Percentiles rank a stretch among this genome's conserved stretches.
Evolutionary conservation across 495 filamentous ascomycete genomes (phyloP).

Genomic region (Podospora tetraspora): DNA sequence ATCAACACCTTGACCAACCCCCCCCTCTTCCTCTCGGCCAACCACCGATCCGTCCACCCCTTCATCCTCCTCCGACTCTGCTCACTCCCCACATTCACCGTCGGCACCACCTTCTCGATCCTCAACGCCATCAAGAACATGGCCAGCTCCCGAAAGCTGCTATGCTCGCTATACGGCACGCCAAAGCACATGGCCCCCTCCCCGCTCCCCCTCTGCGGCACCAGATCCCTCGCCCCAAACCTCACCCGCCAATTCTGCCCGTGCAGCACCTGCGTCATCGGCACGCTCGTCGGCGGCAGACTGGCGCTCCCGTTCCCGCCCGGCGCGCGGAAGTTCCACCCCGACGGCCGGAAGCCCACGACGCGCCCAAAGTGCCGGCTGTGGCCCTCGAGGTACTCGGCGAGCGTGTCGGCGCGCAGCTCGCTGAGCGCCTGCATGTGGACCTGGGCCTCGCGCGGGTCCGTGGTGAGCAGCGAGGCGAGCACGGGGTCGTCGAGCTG

Average conservation of each 20-base stretch:
- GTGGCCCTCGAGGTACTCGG: slow-evolving; percentile 75
- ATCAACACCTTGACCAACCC: slow-evolving; percentile 58
- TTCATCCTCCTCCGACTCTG: slow-evolving; percentile 72
- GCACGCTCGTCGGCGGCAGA: slow-evolving; percentile 30
- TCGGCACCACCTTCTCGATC: slow-evolving; percentile 86
- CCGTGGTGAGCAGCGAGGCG: slow-evolving; percentile 62
- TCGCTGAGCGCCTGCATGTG: slow-evolving; percentile 97
- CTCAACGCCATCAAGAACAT: slow-evolving; percentile 85
- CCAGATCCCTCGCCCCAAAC: slow-evolving; percentile 60
- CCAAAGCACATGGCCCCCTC: slow-evolving; percentile 74
- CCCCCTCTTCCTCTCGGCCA: slow-evolving; percentile 73
- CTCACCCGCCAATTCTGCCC: slow-evolving; percentile 65
- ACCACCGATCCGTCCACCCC: slow-evolving; percentile 83
- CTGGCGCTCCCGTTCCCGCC: slow-evolving; percentile 26
- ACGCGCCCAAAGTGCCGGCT: slow-evolving; percentile 65
- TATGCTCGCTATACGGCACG: slow-evolving; percentile 94
- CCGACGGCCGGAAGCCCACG: slow-evolving; percentile 87
- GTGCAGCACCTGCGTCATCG: slow-evolving; percentile 59
- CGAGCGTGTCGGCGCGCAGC: slow-evolving; percentile 78
- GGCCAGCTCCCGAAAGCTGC: slow-evolving; percentile 85
- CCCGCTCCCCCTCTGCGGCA: slow-evolving; percentile 73
- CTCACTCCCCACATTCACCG: slow-evolving; percentile 79
- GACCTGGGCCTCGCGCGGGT: slow-evolving; percentile 83
- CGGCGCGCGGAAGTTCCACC: slow-evolving; percentile 78
- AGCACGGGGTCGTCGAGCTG: slow-evolving; percentile 85